Conservation (phyloP, 2,329 filamentous ascomycete species). For the Aspergillus ruber region DNA sequence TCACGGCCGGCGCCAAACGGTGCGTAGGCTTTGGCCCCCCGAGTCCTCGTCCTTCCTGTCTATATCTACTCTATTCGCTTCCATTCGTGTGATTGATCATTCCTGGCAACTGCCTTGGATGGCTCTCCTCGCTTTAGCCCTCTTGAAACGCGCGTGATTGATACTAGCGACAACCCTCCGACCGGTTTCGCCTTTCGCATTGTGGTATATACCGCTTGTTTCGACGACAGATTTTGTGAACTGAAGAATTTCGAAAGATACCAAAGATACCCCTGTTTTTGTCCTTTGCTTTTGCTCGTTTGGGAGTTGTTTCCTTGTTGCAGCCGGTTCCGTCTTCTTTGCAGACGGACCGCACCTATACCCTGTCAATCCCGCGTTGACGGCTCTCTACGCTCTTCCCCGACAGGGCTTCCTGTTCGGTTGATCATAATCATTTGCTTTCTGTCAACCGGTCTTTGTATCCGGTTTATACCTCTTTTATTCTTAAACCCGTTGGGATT, state of each 20-base stretch:
- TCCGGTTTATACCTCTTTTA: conserved; percentile 4
- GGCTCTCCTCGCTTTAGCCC: background rate
- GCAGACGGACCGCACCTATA: conserved; percentile 19
- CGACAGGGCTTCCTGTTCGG: conserved; percentile 19
- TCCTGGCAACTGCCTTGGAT: background rate
- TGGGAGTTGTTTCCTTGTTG: conserved; percentile 20
- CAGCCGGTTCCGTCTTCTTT: conserved; percentile 19
- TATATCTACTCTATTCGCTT: background rate
- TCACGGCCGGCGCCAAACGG: conserved; percentile 42
- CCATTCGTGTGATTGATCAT: background rate
- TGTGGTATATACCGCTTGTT: conserved; percentile 8
- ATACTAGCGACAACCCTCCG: background rate
- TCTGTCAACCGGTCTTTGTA: conserved; percentile 1
- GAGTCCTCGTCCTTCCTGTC: conserved; percentile 13
- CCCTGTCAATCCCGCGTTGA: conserved; percentile 25
- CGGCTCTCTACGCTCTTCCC: conserved; percentile 19
- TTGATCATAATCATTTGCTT: conserved; percentile 9
- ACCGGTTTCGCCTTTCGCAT: background rate
- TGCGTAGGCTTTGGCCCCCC: conserved; percentile 40
- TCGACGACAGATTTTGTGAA: background rate
- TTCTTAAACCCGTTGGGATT: conserved; percentile 6
- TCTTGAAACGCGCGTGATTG: background rate
- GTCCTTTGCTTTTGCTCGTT: background rate
- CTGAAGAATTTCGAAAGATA: background rate
- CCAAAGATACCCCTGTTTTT: conserved; percentile 30